These are phyloP conservation scores for Astathelohania contejeani DNA, from an alignment of 371 early-diverging fungal species.

Conservation along the genomic window DNA sequence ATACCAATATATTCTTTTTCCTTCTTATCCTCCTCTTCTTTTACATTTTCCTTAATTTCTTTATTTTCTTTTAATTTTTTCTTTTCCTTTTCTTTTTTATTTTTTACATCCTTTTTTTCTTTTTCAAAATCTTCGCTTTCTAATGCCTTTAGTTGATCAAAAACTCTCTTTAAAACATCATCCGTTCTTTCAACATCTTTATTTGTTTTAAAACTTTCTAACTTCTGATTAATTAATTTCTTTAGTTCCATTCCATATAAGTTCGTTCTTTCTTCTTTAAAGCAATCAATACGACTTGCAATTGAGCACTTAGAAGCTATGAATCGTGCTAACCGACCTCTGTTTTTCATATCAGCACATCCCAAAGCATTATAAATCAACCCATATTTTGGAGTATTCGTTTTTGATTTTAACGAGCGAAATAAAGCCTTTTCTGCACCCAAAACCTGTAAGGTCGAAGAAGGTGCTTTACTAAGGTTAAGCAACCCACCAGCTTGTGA, in stretches of 20 bases:
- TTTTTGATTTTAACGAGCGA: conserved; percentile 82
- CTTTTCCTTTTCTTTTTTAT: no score
- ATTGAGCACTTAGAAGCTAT: conserved; percentile 92
- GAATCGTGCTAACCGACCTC: conserved; percentile 86
- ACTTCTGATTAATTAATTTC: conserved; percentile 79
- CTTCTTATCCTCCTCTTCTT: no score
- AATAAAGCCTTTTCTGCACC: conserved; percentile 97
- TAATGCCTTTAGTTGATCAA: conserved; percentile 17
- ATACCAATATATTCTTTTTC: no score
- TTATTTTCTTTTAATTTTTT: no score
- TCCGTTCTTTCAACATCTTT: conserved; percentile 69
- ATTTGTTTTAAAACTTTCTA: conserved; percentile 74
- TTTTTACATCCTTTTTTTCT: no score
- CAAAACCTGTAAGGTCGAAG: conserved; percentile 88
- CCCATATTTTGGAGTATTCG: conserved; percentile 96
- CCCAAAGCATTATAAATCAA: conserved; percentile 88
- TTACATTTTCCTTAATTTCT: no score
- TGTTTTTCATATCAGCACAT: conserved; percentile 77
- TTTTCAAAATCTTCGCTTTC: no score
- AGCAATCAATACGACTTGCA: conserved; percentile 89
- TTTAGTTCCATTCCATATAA: conserved; percentile 83
- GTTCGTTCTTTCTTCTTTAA: conserved; percentile 65
- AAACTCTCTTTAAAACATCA: conserved; percentile 72
- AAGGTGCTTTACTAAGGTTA: conserved; percentile 83
- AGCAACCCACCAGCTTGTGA: conserved; percentile 84